phyloP scores from a whole-genome alignment of 2,329 filamentous ascomycete genomes.

The Aureobasidium melanogenum region DNA sequence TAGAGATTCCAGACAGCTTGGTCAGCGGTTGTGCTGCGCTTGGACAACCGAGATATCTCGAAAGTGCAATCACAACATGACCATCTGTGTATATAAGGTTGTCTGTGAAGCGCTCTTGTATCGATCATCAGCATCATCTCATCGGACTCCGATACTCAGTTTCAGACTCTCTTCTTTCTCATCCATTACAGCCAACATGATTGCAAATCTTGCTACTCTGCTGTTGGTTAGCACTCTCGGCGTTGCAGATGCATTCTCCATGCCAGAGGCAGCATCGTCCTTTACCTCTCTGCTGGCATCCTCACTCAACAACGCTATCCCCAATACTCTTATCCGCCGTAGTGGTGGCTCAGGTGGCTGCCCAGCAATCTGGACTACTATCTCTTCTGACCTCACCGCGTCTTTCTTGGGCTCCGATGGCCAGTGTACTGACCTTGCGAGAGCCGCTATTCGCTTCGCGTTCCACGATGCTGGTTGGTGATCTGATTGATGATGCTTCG shows the following conservation, averaged over 20 bases:
- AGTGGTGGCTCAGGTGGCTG: constrained; percentile 15
- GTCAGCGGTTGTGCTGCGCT: neutral
- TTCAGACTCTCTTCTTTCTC: neutral
- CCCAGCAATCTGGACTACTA: constrained; percentile 23
- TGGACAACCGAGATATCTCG: neutral
- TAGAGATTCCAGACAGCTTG: neutral
- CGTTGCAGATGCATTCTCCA: neutral
- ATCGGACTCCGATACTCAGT: neutral
- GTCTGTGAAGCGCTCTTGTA: neutral
- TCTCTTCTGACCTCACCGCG: constrained; percentile 23
- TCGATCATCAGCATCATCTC: neutral
- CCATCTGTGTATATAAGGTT: neutral
- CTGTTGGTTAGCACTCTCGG: neutral
- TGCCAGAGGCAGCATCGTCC: neutral
- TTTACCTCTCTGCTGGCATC: constrained; percentile 1
- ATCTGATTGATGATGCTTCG: neutral
- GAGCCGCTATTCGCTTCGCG: constrained; percentile 26
- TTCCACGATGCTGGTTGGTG: constrained; percentile 24
- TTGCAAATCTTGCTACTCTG: neutral
- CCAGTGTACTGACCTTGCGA: constrained; percentile 25
- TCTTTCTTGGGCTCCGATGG: constrained; percentile 20
- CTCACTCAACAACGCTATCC: constrained; percentile 7
- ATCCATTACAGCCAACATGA: neutral
- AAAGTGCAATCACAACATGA: neutral
- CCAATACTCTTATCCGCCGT: neutral